These are phyloP conservation scores for Epichloe brachyelytri DNA, from an alignment of 2,329 filamentous ascomycete genomes.

Conservation along the genomic window DNA sequence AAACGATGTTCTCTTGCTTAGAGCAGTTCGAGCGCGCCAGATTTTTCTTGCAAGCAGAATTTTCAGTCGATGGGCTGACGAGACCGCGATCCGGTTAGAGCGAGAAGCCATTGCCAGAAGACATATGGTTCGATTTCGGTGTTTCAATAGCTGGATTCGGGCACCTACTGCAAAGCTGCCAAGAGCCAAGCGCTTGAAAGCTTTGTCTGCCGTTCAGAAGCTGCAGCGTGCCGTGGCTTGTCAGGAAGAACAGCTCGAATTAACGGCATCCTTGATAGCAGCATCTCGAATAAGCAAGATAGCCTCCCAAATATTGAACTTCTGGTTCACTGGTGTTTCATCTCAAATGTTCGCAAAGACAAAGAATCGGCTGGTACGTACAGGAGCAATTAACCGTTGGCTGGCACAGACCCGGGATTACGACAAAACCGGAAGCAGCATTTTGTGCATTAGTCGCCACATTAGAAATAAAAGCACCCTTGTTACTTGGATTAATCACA, in stretches of 20 bases:
- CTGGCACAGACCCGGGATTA: background rate
- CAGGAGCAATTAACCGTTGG: background rate
- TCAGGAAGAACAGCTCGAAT: conserved; percentile 16
- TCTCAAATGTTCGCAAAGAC: background rate
- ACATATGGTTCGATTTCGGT: conserved; percentile 51
- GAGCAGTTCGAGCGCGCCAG: conserved; percentile 51
- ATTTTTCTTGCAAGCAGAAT: conserved; percentile 39
- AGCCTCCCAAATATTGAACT: conserved; percentile 4
- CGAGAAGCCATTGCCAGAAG: conserved; percentile 55
- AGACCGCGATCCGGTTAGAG: conserved; percentile 50
- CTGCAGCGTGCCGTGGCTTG: conserved; percentile 17
- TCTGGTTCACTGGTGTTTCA: background rate
- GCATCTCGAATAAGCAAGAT: conserved; percentile 11
- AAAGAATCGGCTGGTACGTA: background rate
- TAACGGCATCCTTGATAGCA: conserved; percentile 13
- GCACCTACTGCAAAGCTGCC: conserved; percentile 18
- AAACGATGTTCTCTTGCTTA: conserved; percentile 22
- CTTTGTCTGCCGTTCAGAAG: conserved; percentile 19
- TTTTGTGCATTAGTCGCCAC: background rate
- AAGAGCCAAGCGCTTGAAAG: conserved; percentile 17
- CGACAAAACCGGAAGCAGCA: background rate
- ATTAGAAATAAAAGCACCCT: background rate
- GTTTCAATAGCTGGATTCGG: conserved; percentile 24
- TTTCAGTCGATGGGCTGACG: conserved; percentile 46
- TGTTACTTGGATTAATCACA: background rate